Evolutionary conservation across 75 land plant species (phyloP), one percentile per base, ranked within the genome.

Genomic region (Ceratopteris richardii): DNA sequence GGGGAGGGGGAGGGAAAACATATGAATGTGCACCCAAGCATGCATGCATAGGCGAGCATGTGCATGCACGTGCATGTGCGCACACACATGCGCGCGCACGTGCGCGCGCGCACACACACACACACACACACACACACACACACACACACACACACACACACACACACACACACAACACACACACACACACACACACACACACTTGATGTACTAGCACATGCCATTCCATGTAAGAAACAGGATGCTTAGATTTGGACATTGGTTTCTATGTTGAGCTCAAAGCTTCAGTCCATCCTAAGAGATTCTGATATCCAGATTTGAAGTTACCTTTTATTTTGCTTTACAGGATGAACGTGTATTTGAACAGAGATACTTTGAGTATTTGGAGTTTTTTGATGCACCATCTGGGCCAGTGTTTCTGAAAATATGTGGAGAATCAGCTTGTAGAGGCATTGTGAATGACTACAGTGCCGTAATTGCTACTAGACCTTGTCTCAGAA

Each of bases 321-420:
- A 40, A 40, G 9, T 9, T 40, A 10, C 9, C 9, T 40, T 40
- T 9, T 40, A 10, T 9, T 40, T 40, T 40, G 42, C 20, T 23
- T 23, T 70, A 47, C 77, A 95, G 96, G 88, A 95, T 58, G 84
- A 73, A 42, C 79, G 88, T 43, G 53, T 58, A 25, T 95, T 95
- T 65, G 31, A 58, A 58, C 99, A 95, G 62, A 68, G 99, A 23
- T 95, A 79, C 54, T 95, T 86, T 72, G 92, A 90, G 60, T 89
- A 70, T 36, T 71, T 79, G 39, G 88, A 90, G 58, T 55, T 81
- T 74, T 86, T 83, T 62, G 64, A 61, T 29, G 50, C 27, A 36
- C 79, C 83, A 4, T 60, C 80, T 66, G 94, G 89, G 17, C 94
- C 94, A 0, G 65, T 88, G 18, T 88, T 88, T 69, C 50, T 88